Evolutionary conservation across 2,329 filamentous ascomycete species (phyloP).

Genomic region (Scedosporium aurantiacum): DNA sequence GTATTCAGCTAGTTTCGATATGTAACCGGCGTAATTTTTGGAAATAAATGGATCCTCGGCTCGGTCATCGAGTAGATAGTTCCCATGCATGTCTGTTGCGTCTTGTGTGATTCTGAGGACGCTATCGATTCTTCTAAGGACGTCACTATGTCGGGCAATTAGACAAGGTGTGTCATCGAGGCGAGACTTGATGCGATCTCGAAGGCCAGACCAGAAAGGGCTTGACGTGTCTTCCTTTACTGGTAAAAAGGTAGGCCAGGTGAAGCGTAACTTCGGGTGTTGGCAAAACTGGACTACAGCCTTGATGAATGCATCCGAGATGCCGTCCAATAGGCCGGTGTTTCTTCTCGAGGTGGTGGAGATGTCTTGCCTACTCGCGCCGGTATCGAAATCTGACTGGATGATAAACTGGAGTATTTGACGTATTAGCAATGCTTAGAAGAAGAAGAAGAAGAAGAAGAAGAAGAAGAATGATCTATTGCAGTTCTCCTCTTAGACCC

Average conservation of each 20-base stretch:
- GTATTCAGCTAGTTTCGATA: neutral
- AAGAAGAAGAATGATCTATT: no score
- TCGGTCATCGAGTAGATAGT: no score
- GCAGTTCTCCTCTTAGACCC: neutral
- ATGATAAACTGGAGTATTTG: slow-evolving; percentile 28
- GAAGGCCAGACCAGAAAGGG: neutral
- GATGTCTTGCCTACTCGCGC: slow-evolving; percentile 33
- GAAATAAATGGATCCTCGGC: no score
- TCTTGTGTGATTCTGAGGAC: no score
- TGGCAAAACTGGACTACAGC: neutral
- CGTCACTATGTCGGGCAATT: no score
- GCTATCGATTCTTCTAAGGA: no score
- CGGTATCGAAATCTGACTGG: slow-evolving; percentile 37
- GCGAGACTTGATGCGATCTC: neutral
- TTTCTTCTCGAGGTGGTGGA: slow-evolving; percentile 27
- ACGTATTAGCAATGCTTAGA: slow-evolving; percentile 16
- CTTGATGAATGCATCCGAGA: neutral
- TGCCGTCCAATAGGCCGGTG: slow-evolving; percentile 13
- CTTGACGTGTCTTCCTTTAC: neutral
- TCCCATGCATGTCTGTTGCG: no score
- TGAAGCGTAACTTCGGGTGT: neutral
- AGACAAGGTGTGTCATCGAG: neutral
- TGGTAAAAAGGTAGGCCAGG: neutral
- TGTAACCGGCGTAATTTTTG: no score
- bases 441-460: neutral